Base-by-base conservation (phyloP, 2,329 filamentous ascomycete species). In the Dothistroma septosporum region DNA sequence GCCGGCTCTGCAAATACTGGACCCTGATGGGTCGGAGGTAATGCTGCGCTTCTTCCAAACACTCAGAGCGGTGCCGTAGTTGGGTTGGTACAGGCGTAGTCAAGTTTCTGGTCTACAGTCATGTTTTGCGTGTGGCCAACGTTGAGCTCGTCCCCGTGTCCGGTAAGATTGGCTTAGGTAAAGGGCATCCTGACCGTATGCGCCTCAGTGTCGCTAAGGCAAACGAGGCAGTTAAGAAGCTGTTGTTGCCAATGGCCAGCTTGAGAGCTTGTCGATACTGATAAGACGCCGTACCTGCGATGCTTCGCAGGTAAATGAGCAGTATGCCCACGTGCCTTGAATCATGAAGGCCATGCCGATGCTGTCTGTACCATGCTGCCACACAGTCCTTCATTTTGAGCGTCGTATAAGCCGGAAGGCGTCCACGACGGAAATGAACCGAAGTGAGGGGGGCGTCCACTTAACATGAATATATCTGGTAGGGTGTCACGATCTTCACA, bases 21-120 rank as follows among this genome's bases (percentile, higher is more conserved):
- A 72, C 24, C 80, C 81, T 0, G 77, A 78, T 0, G 79, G 78
- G 32, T 82, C 78, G 31, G 70, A 58, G 2, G 71, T 68, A 33
- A 77, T 72, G 24, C 70, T 72, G 28, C 70, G 73, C 41, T 76
- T 66, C 53, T 76, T 74, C 24, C 72, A 60, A 49, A 76, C 68
- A n/a, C 71, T 69, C 44, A 76, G 66, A 33, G 74, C 74, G 11
- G 68, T 70, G 47, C 72, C 74, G 61, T 76, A 76, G 68, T 76
- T 75, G 54, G 67, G 69, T 62, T 76, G 74, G 67, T 75, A 77
- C 44, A 69, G 65, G 79, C 80, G 44, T 82, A 79, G 67, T 77
- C 73, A 44, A 68, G 74, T 66, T 83, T 80, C 65, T 82, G 77
- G 62, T 81, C 77, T 61, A 79, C 73, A 6, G 83, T 80, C 28